A percentile compares a stretch with the other conserved stretches of the same genome.
phyloP scores from a whole-genome alignment of 164 flowering plant genomes.

The Vitis vinifera region ASM3070453v1 NC_081806.1:8458001-8458500 shows the following conservation, averaged over 20 bases:
- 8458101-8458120: not conserved
- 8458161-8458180: too few relatives aligned
- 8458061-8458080: not conserved
- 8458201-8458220: not conserved
- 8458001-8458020: not conserved
- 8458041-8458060: conserved; percentile 4
- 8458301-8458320: not conserved
- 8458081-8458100: not conserved
- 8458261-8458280: conserved; percentile 11
- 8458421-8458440: conserved; percentile 81
- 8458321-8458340: conserved; percentile 12
- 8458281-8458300: not conserved
- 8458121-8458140: not conserved
- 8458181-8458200: not conserved
- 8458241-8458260: conserved; percentile 14
- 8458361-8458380: conserved; percentile 32
- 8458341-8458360: conserved; percentile 26
- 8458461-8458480: conserved; percentile 70
- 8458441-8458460: conserved; percentile 79
- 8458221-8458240: conserved; percentile 7
- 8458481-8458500: conserved; percentile 73
- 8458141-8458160: not conserved
- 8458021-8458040: not conserved
- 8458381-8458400: conserved; percentile 78
- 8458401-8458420: conserved; percentile 63